A percentile compares a stretch with the other conserved stretches of the same genome.
These are phyloP conservation scores for Streptanthus diversifolius DNA, from an alignment of 345 rosid species.

Conservation along the genomic window DNA sequence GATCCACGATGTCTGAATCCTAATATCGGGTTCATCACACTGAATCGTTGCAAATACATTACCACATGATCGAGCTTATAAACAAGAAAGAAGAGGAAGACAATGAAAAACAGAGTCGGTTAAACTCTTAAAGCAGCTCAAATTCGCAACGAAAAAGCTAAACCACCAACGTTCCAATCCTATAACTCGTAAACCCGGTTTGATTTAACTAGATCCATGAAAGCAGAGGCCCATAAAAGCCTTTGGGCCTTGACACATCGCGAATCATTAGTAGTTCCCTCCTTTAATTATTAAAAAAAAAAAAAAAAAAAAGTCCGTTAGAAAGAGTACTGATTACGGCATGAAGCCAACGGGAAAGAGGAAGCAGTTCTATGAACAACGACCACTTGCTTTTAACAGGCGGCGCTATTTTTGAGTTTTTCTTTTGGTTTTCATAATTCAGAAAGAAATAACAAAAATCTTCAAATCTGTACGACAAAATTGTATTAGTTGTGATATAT, in stretches of 20 bases:
- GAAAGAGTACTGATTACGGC: constrained; percentile 36
- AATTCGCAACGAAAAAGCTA: not conserved
- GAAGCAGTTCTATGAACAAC: constrained; percentile 8
- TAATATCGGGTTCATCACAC: too few relatives aligned
- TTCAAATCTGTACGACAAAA: not conserved
- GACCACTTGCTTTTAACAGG: constrained; percentile 34
- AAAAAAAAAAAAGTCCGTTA: constrained; percentile 27
- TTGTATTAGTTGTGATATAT: not conserved
- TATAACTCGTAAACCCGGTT: not conserved
- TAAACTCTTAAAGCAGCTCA: not conserved
- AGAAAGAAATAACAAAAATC: not conserved
- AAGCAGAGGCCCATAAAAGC: constrained; percentile 7
- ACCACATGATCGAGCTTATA: not conserved
- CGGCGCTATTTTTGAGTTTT: constrained; percentile 32
- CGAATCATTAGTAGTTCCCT: constrained; percentile 6
- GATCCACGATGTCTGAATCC: too few relatives aligned
- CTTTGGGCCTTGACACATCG: constrained; percentile 3
- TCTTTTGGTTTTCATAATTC: not conserved
- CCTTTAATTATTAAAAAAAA: constrained; percentile 17
- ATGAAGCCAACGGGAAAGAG: constrained; percentile 24
- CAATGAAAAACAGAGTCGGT: not conserved
- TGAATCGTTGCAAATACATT: too few relatives aligned
- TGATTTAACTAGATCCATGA: not conserved
- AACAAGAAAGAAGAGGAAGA: not conserved
- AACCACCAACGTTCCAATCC: too few relatives aligned